A percentile compares a stretch with the other conserved stretches of the same genome.
phyloP scores from a whole-genome alignment of 208 protist genomes.

The Willaertia magna region DNA sequence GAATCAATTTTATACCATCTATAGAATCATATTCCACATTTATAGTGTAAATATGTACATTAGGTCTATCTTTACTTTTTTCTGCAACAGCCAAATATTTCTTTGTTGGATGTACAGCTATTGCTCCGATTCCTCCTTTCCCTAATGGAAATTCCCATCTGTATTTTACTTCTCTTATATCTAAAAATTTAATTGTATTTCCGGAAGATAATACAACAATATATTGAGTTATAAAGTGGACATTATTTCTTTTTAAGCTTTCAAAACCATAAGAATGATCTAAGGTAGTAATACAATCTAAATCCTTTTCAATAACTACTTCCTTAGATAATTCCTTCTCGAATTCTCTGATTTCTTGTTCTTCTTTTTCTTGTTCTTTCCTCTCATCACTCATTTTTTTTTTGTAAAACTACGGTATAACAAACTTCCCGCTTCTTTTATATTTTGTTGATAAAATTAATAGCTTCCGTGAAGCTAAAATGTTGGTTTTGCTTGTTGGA shows the following conservation, averaged over 20 bases:
- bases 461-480: no score
- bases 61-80: conserved; percentile 41
- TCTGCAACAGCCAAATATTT: conserved; percentile 65
- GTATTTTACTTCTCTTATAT: neutral
- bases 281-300: neutral
- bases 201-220: neutral
- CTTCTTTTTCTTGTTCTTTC: neutral
- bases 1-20: conserved; percentile 46
- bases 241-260: conserved; percentile 13
- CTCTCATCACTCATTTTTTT: no score
- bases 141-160: neutral
- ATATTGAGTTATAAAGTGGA: conserved; percentile 8
- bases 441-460: no score
- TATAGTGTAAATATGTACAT: conserved; percentile 51
- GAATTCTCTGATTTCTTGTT: neutral
- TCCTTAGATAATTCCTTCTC: neutral
- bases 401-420: no score
- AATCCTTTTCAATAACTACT: neutral
- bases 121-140: neutral
- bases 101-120: conserved; percentile 42
- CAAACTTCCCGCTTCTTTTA: no score
- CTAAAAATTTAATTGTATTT: conserved; percentile 10
- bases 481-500: no score
- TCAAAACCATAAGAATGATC: conserved; percentile 22
- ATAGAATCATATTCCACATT: neutral